Percentiles rank a stretch among this genome's conserved stretches.
Evolutionary conservation across 768 basidiomycete genomes (phyloP).

Genomic region (Chalciporus sphaerocephalus): DNA sequence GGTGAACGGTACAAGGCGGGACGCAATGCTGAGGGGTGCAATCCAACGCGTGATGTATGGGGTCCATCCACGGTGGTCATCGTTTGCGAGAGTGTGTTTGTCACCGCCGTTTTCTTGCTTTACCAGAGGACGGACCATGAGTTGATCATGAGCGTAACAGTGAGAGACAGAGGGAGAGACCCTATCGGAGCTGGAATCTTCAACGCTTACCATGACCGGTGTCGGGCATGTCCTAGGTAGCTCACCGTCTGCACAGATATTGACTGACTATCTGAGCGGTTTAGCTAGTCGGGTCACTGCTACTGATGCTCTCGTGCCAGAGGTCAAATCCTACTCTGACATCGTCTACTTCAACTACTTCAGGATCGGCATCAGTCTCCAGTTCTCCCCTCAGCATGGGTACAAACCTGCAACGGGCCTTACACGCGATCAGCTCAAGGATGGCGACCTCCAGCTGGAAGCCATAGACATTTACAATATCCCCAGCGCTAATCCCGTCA

Average conservation of each 20-base stretch:
- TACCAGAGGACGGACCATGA: constrained; percentile 21
- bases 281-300: constrained; percentile 30
- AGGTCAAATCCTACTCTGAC: constrained; percentile 78
- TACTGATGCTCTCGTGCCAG: constrained; percentile 36
- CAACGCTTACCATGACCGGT: constrained; percentile 11
- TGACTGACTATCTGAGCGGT: constrained; percentile 41
- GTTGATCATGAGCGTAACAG: too few species aligned
- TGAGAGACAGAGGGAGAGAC: constrained; percentile 6
- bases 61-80: constrained; percentile 6
- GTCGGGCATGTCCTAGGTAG: constrained; percentile 46
- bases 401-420: constrained; percentile 54
- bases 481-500: constrained; percentile 30
- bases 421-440: constrained; percentile 42
- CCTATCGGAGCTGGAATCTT: constrained; percentile 25
- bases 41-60: constrained; percentile 9
- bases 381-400: constrained; percentile 62
- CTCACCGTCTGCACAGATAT: constrained; percentile 42
- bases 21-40: constrained; percentile 37
- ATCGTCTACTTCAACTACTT: constrained; percentile 85
- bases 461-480: constrained; percentile 83
- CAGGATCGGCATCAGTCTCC: constrained; percentile 73
- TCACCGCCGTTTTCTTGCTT: constrained; percentile 12
- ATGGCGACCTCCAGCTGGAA: constrained; percentile 54
- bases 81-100: constrained; percentile 5
- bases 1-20: constrained; percentile 60